These are phyloP conservation scores for Ustilago curta DNA, from an alignment of 1,284 basidiomycete genomes.

Conservation along the genomic window DNA sequence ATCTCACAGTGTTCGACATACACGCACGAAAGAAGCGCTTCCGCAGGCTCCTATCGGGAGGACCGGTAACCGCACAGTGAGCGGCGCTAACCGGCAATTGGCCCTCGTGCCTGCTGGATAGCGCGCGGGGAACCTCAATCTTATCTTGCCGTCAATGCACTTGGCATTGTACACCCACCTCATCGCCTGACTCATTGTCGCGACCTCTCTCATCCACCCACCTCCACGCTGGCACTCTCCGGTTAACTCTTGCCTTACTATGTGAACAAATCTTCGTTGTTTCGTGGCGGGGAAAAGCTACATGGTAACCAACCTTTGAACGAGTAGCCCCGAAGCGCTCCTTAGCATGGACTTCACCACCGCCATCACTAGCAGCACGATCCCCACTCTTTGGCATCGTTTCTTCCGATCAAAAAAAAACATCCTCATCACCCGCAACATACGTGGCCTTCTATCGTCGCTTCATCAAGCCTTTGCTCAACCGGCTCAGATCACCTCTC, in stretches of 20 bases:
- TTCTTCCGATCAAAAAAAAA: not conserved
- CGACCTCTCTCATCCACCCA: no score
- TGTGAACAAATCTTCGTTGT: constrained; percentile 6
- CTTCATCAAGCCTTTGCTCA: not conserved
- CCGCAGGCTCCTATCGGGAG: not conserved
- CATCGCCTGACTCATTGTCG: no score
- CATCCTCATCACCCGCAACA: not conserved
- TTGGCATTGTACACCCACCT: not conserved
- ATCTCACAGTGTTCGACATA: constrained; percentile 3
- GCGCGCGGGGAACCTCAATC: not conserved
- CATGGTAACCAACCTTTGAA: not conserved
- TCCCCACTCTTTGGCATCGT: no score
- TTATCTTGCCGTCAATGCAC: not conserved
- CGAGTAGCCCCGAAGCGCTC: not conserved
- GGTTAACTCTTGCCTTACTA: constrained; percentile 7
- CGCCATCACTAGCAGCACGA: not conserved
- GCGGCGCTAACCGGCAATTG: constrained; percentile 14
- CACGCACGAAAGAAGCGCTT: constrained; percentile 6
- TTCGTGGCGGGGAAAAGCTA: not conserved
- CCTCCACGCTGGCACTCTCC: not conserved
- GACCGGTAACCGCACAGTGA: not conserved
- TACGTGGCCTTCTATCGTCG: not conserved
- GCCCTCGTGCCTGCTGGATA: not conserved
- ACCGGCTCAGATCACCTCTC: not conserved
- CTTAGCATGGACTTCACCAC: constrained; percentile 18